Base-by-base conservation (phyloP, 2,329 filamentous ascomycete genomes). In the Zarea fungicola region DNA sequence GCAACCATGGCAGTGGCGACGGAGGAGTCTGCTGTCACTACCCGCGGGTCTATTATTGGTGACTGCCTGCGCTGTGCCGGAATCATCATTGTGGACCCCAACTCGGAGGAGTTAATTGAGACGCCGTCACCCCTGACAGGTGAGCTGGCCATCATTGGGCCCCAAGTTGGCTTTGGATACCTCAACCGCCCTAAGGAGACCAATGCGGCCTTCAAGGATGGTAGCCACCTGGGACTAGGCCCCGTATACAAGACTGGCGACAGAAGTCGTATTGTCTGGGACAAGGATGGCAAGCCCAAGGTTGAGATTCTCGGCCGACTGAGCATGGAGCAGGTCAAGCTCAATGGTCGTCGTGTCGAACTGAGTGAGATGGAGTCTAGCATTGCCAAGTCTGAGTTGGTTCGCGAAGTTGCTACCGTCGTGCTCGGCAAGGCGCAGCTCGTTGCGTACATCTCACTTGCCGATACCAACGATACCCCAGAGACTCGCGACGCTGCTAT, bases 401-500 rank as follows among this genome's bases (percentile, higher is more conserved):
- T 44, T 1, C 46, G 66, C 64, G 4, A 56, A 58, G n/a, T 68
- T 52, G 61, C 71, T 62, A 8, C 63, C 65, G 0, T 73, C 75
- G 2, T 78, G 73, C 52, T 82, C 75, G 64, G 43, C 23, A 51
- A 48, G 45, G 42, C 49, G 7, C 42, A 48, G 44, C 49, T 51
- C 10, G 44, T 51, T 3, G 49, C 49, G 3, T 51, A 45, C 32
- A 8, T 51, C n/a, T 41, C 42, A 25, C 44, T 45, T 3, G 42
- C 34, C 5, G 44, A 51, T 9, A 25, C 34, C 4, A 16, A 16
- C 4, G 34, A 37, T 39, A 18, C 31, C n/a, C 11, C 21, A 8
- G 22, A 34, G 31, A 6, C 39, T 18, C 31, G 19, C 18, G 41
- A 39, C 10, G 26, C 26, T 11, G 42, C 35, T 39, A 41, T 43